Evolutionary conservation across 1,284 basidiomycete genomes (phyloP), one percentile per base, ranked within the genome.

Genomic region (Cryptococcus hybrid): DNA sequence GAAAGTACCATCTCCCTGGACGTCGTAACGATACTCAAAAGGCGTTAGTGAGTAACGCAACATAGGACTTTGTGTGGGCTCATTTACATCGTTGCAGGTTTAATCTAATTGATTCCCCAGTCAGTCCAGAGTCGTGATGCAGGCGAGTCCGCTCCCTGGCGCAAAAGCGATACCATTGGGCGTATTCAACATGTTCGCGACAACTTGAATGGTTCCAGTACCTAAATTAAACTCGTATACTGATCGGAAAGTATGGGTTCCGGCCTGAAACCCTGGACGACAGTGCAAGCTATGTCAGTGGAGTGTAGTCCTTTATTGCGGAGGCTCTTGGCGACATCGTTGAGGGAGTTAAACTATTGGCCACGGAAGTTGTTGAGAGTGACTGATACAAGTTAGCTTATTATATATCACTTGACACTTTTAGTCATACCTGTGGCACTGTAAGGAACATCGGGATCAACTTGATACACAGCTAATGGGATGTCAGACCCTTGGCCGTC

Each of bases 311-410:
- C 30, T 48, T 47, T 30, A 40, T 45, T 53, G 5, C 59, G 64
- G 1, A 85, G 85, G 57, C 88, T 85, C 3, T 3, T 79, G 67
- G 86, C 87, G 54, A 86, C 79, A 69, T 91, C 89, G 71, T 90
- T 89, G 47, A 89, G 75, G 2, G 87, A 87, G 75, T 88, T 89
- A 77, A 90, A 91, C 63, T 88, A 86, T 4, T 86, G 80, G 2
- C 88, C 88, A 64, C 83, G 85, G 66, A 80, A 85, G 73, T 86
- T 88, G 77, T 88, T 84, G 55, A 87, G 69, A n/a, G 87, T n/a
- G 30, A 66, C 43, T 84, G 81, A 8, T 49, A 15, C 6, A 8
- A 8, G 34, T 48, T 30, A 34, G 47, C 8, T 5, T 18, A 30
- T 7, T 7, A 2, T 13, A 30, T 30, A 30, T 30, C 4, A 30